Percentiles rank a stretch among this genome's conserved stretches.
Evolutionary conservation across 306 rosid species (phyloP).

Genomic region (Sphenostylis stenocarpa): DNA sequence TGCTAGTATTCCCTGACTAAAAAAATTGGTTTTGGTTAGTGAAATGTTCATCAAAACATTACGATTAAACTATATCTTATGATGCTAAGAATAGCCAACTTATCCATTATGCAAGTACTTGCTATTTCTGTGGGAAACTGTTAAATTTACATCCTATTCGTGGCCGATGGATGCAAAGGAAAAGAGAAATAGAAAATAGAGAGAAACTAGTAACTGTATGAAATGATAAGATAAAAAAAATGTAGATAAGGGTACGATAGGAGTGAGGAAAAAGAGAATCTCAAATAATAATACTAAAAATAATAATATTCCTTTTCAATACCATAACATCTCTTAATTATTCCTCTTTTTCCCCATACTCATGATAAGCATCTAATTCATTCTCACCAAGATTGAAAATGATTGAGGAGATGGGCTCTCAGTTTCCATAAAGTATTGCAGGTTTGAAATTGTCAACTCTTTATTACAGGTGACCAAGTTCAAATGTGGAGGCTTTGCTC

Average conservation of each 20-base stretch:
- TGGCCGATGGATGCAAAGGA: too few species aligned
- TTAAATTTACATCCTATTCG: too few species aligned
- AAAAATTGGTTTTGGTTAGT: neutral
- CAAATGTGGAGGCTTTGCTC: conserved; percentile 84
- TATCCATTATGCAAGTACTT: neutral
- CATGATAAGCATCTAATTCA: neutral
- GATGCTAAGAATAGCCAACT: neutral
- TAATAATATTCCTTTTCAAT: neutral
- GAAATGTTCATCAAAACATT: too few species aligned
- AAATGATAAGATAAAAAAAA: neutral
- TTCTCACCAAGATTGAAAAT: neutral
- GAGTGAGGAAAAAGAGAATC: too few species aligned
- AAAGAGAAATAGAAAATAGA: neutral
- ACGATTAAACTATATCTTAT: too few species aligned
- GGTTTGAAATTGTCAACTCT: conserved; percentile 19
- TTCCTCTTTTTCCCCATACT: neutral
- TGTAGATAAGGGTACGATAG: too few species aligned
- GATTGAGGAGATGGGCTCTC: neutral
- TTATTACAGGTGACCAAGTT: conserved; percentile 75
- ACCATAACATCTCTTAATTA: conserved; percentile 30
- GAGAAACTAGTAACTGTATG: too few species aligned
- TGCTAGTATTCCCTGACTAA: neutral
- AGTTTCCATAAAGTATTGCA: neutral
- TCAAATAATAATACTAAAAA: neutral
- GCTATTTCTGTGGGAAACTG: too few species aligned